Percentiles rank a stretch among this genome's conserved stretches.
phyloP scores from a whole-genome alignment of 805 yeast genomes.

The Yarrowia sp. region DNA sequence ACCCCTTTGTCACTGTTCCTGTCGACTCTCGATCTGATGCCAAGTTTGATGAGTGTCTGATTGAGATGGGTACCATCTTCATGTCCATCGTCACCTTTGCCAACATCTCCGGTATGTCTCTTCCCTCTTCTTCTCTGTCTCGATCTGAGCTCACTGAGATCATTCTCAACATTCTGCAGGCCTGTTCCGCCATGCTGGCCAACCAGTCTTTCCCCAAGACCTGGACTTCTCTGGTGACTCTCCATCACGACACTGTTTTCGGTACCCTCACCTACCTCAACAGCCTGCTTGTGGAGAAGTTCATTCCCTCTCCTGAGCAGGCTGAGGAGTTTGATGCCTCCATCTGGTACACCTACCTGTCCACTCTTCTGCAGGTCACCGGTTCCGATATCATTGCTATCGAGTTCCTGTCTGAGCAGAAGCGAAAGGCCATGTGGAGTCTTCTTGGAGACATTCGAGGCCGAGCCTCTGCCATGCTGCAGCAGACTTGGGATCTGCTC shows the following conservation, averaged over 20 bases:
- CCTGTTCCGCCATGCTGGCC: constrained; percentile 36
- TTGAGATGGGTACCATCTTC: constrained; percentile 62
- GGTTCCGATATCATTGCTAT: constrained; percentile 66
- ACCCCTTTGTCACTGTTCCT: constrained; percentile 63
- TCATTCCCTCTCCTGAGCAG: constrained; percentile 51
- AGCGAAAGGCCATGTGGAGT: constrained; percentile 64
- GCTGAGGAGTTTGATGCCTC: constrained; percentile 56
- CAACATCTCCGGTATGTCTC: constrained; percentile 31
- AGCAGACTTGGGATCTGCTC: constrained; percentile 68
- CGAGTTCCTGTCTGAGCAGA: constrained; percentile 68
- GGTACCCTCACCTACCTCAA: constrained; percentile 42
- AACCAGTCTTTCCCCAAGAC: constrained; percentile 44
- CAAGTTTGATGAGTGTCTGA: constrained; percentile 63
- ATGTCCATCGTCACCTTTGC: constrained; percentile 39
- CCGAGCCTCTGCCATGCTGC: constrained; percentile 54
- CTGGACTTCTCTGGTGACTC: constrained; percentile 63
- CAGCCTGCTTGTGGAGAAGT: constrained; percentile 49
- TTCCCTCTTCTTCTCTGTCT: constrained; percentile 32
- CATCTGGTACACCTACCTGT: constrained; percentile 68
- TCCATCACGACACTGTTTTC: constrained; percentile 37
- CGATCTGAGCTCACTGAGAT: constrained; percentile 35
- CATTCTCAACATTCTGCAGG: constrained; percentile 34
- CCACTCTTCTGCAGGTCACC: constrained; percentile 55
- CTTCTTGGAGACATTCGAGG: constrained; percentile 64
- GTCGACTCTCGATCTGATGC: constrained; percentile 74